phyloP scores from a whole-genome alignment of 306 rosid species.

The Alnus rubra region DNA sequence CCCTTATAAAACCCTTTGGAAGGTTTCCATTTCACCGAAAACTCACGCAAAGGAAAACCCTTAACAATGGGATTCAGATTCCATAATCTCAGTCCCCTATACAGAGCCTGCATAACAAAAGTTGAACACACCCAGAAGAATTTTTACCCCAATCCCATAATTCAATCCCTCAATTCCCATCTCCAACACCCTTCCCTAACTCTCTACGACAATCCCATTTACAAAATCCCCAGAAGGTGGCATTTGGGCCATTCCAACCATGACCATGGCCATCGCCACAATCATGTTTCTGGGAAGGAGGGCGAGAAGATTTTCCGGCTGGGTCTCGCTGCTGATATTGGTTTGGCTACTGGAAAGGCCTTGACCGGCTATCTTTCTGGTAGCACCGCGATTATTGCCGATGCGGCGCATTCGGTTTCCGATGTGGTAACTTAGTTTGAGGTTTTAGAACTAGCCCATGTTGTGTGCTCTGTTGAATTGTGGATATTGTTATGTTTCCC shows the following conservation, averaged over 20 bases:
- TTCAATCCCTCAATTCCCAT: slow-evolving; percentile 29
- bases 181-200: slow-evolving; percentile 14
- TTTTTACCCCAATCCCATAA: slow-evolving; percentile 10
- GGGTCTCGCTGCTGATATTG: slow-evolving; percentile 84
- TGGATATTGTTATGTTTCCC: not conserved
- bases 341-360: slow-evolving; percentile 74
- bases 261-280: slow-evolving; percentile 28
- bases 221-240: slow-evolving; percentile 60
- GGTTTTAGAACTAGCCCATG: not conserved
- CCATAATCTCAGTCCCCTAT: slow-evolving; percentile 53
- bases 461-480: not conserved
- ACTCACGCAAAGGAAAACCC: not conserved
- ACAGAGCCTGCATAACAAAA: slow-evolving; percentile 39
- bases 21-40: not conserved
- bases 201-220: slow-evolving; percentile 37
- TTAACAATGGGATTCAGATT: slow-evolving; percentile 61
- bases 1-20: not conserved
- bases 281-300: slow-evolving; percentile 34
- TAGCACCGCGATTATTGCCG: slow-evolving; percentile 88
- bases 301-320: slow-evolving; percentile 78
- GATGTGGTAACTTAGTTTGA: slow-evolving; percentile 62
- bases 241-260: slow-evolving; percentile 80
- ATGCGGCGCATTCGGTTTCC: slow-evolving; percentile 86
- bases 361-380: slow-evolving; percentile 81
- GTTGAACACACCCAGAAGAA: slow-evolving; percentile 29